These are phyloP conservation scores for Nemania sp. DNA, from an alignment of 2,329 filamentous ascomycete genomes.

Conservation along the genomic window DNA sequence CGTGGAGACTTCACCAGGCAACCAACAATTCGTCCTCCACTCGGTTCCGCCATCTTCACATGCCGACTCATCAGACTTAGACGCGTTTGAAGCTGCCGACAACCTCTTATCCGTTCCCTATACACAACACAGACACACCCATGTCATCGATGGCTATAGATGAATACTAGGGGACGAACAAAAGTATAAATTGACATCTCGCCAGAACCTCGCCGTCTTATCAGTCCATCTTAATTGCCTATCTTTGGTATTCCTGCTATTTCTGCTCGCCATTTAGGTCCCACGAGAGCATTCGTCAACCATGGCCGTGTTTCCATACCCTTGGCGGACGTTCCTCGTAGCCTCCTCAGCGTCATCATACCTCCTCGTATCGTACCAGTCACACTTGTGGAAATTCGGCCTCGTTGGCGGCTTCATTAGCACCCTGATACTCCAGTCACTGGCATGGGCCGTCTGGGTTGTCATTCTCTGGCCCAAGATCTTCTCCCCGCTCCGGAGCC, in stretches of 20 bases:
- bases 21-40: no score
- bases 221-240: background rate
- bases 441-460: constrained; percentile 47
- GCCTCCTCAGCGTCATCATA: constrained; percentile 42
- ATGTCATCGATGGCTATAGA: no score
- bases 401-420: constrained; percentile 43
- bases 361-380: constrained; percentile 35
- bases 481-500: constrained; percentile 54
- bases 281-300: background rate
- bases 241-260: background rate
- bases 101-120: no score
- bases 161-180: no score
- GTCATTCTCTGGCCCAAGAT: constrained; percentile 54
- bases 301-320: constrained; percentile 35
- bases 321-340: constrained; percentile 38
- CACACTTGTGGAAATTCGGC: constrained; percentile 40
- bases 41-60: no score
- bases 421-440: constrained; percentile 44
- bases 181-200: no score
- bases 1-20: no score
- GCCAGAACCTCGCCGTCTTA: background rate
- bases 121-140: no score
- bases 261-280: no score
- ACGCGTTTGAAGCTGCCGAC: no score
- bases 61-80: no score